Evolutionary conservation across 164 flowering plant species (phyloP), one percentile per base, ranked within the genome.

Genomic region (Tetracentron sinense): DNA sequence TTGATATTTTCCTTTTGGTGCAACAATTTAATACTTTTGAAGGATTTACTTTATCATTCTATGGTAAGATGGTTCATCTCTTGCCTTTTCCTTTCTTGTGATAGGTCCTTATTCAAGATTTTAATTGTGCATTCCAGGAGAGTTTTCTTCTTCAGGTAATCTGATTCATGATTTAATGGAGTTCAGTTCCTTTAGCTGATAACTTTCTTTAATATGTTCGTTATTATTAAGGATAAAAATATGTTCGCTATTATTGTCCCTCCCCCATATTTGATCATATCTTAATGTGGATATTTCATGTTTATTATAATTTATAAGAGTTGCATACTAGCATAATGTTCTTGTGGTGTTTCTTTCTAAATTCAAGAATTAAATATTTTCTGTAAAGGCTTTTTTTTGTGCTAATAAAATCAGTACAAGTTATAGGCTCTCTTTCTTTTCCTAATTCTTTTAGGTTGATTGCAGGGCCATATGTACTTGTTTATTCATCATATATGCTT

Each of bases 391-490:
- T n/a, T n/a, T n/a, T n/a, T n/a, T n/a, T n/a, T 17, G 25, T 49
- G 7, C 7, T 49, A 21, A 21, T 11, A 49, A 5, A 21, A 49
- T 48, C 10, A 49, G 4, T 42, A 14, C 42, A 35, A 44, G 20
- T 48, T 51, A 8, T 25, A 16, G 20, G 6, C 17, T 55, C 27
- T 47, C 1, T 35, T 17, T 51, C 1, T 2, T 29, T 46, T n/a
- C n/a, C n/a, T 62, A 26, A 62, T 28, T 31, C 6, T 42, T 2
- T 33, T 60, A 33, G 7, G 64, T 68, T 19, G 60, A 31, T 60
- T 88, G 74, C 87, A 94, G 97, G 97, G 99, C 16, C 97, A 94
- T 71, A 85, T 94, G 93, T 94, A 94, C 72, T 78, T 94, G 69
- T 94, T 91, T 79, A 74, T 64, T 62, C 88, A 66, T 66, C 76